These are phyloP conservation scores for Hygrophila difformis DNA, from an alignment of 257 asterid genomes.

Conservation along the genomic window DNA sequence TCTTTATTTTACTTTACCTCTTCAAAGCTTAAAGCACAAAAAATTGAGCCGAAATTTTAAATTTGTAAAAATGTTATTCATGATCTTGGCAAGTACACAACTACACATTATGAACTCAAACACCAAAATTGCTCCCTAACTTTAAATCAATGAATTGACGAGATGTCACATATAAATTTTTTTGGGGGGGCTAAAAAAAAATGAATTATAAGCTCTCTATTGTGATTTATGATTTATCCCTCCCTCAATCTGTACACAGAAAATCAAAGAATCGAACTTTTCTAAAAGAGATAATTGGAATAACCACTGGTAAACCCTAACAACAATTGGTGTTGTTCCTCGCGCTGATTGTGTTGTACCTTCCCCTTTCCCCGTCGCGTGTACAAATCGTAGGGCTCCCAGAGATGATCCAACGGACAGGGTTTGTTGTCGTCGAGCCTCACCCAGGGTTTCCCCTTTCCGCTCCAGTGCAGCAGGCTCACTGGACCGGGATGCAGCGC, in stretches of 20 bases:
- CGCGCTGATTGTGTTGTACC: conserved; percentile 8
- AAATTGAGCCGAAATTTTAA: no score
- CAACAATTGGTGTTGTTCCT: conserved; percentile 1
- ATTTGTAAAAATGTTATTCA: no score
- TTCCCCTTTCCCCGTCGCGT: conserved; percentile 9
- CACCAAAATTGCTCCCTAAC: no score
- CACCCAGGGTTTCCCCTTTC: conserved; percentile 39
- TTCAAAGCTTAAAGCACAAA: no score
- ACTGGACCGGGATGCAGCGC: conserved; percentile 34
- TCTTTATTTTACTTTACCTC: no score
- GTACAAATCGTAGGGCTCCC: conserved; percentile 35
- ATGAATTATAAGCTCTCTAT: neutral
- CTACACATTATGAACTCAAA: no score
- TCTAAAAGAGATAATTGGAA: conserved; percentile 20
- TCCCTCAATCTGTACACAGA: conserved; percentile 34
- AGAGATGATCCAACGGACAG: conserved; percentile 34
- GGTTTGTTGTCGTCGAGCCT: conserved; percentile 31
- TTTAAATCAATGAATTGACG: neutral
- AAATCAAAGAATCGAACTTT: neutral
- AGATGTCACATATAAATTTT: neutral
- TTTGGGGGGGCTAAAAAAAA: neutral
- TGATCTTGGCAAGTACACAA: no score
- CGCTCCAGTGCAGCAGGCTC: conserved; percentile 41
- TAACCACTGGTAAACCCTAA: conserved; percentile 8
- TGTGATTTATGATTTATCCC: no score